Conservation (phyloP, 1,284 basidiomycete genomes). For the Cryptococcus deneoformans region DNA sequence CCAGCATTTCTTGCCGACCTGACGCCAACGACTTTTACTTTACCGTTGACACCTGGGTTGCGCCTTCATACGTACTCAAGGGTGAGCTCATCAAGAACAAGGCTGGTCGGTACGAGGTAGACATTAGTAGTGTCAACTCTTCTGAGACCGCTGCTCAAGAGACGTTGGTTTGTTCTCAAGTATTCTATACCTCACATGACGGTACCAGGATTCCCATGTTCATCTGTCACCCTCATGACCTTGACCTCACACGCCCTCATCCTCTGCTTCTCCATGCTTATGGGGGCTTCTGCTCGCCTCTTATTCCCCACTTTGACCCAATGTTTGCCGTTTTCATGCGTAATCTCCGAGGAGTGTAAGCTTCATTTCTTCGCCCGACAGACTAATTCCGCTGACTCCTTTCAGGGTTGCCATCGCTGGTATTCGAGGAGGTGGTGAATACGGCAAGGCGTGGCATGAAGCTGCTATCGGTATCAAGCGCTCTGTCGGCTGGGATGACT, state of each 20-base stretch:
- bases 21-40: conserved; percentile 18
- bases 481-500: conserved; percentile 15
- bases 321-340: conserved; percentile 19
- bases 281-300: conserved; percentile 12
- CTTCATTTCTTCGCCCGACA: not conserved
- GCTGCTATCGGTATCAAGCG: conserved; percentile 14
- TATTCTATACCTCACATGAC: conserved; percentile 17
- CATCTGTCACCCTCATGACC: conserved; percentile 14
- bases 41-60: conserved; percentile 18
- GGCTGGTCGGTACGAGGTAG: conserved; percentile 5
- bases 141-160: conserved; percentile 4
- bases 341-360: conserved; percentile 17
- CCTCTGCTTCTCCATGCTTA: conserved; percentile 15
- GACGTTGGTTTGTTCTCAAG: conserved; percentile 13
- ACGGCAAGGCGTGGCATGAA: conserved; percentile 20
- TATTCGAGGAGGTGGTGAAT: conserved; percentile 23
- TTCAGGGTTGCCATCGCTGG: conserved; percentile 18
- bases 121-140: conserved; percentile 8
- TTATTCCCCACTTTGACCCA: conserved; percentile 15
- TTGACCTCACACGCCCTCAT: conserved; percentile 12
- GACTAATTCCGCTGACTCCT: not conserved
- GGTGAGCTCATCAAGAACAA: conserved; percentile 6
- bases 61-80: conserved; percentile 17
- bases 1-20: conserved; percentile 9
- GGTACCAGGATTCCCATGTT: conserved; percentile 17